A percentile compares a stretch with the other conserved stretches of the same genome.
Evolutionary conservation across 2,329 filamentous ascomycete species (phyloP).

Genomic region (Fusarium lateritium): DNA sequence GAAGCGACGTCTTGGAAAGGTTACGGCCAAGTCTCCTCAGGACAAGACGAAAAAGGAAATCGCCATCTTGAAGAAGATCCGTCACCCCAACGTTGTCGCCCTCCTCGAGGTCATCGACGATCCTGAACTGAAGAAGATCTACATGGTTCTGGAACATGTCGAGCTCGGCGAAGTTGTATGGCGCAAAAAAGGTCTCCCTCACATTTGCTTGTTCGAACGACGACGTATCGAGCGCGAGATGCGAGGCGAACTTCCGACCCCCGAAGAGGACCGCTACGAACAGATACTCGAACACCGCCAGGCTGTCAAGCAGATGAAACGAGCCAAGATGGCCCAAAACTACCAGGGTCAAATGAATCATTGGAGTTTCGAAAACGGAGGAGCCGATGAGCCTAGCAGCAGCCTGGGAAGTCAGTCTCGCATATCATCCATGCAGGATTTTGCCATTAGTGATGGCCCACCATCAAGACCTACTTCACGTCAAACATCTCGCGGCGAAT

Average conservation of each 20-base stretch:
- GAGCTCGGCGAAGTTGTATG: conserved; percentile 95
- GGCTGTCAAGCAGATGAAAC: conserved; percentile 69
- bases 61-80: conserved; percentile 97
- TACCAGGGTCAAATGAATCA: conserved; percentile 71
- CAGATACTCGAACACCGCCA: conserved; percentile 72
- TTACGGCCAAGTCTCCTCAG: conserved; percentile 74
- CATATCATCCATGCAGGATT: conserved; percentile 59
- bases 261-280: conserved; percentile 73
- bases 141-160: conserved; percentile 96
- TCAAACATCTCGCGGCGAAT: conserved; percentile 59
- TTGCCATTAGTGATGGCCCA: conserved; percentile 55
- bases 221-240: conserved; percentile 82
- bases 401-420: conserved; percentile 59
- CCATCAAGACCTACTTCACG: conserved; percentile 58
- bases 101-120: conserved; percentile 98
- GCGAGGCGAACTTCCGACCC: conserved; percentile 69
- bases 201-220: conserved; percentile 87
- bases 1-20: conserved; percentile 89
- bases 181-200: conserved; percentile 88
- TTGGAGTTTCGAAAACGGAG: conserved; percentile 90
- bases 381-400: conserved; percentile 66
- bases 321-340: conserved; percentile 66
- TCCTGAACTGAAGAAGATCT: conserved; percentile 95
- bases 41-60: conserved; percentile 96
- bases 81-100: conserved; percentile 96